Evolutionary conservation across 1,284 basidiomycete species (phyloP), one percentile per base, ranked within the genome.

Genomic region (Cryptococcus wingfieldii): DNA sequence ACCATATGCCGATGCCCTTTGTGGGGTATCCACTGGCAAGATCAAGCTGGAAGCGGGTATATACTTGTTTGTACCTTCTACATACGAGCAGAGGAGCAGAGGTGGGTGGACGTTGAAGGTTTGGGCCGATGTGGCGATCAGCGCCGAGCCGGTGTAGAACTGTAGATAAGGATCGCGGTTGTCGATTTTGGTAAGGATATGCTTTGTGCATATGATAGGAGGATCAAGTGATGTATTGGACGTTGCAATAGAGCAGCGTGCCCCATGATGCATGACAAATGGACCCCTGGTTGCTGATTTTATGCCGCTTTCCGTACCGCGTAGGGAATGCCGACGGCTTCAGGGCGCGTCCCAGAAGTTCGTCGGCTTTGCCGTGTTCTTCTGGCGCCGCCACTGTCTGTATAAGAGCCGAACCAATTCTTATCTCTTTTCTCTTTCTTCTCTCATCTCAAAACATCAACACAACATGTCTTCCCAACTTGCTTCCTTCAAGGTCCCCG

Each of bases 401-500:
- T 41, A 51, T 18, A 43, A 51, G 18, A 28, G 8, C 27, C 25
- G 34, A 7, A 46, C 14, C 39, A 23, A 42, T 47, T 18, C n/a
- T 52, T 39, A 41, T 42, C 23, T 38, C 34, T 51, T 38, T n/a
- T 46, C 13, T 27, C 44, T 48, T n/a, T 25, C 25, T 19, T 18
- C 27, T 27, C 46, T 34, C 46, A 31, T 47, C 46, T 37, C 25
- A 23, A 25, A 13, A 23, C 25, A 41, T 41, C 31, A 25, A 42
- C 45, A 47, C 52, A 59, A 51, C 50, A 67, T 63, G 61, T 60
- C 65, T 51, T 64, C 90, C 68, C 74, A 76, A 55, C 85, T 93
- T 53, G 90, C 88, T 23, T 67, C 83, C 14, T 93, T 93, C 84
- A 87, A 86, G 71, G 82, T 89, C 54, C 91, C 91, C 41, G 81